phyloP scores from a whole-genome alignment of 805 yeast species.

The Candida nonsorbophila region DNA sequence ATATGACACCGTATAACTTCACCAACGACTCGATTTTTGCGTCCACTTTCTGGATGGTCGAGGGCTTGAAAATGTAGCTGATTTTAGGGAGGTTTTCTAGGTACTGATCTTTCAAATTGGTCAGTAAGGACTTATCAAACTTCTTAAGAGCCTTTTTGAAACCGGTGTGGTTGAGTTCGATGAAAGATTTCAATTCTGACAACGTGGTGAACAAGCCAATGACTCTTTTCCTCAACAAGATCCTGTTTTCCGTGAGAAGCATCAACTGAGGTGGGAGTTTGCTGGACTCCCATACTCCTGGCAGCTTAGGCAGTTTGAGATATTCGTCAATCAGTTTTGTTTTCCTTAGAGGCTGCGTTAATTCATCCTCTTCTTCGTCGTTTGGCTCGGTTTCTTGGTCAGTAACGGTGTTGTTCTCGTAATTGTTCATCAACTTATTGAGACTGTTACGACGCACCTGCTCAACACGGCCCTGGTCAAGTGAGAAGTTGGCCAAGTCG shows the following conservation, averaged over 20 bases:
- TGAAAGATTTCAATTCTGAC: constrained; percentile 45
- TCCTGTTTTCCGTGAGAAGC: constrained; percentile 45
- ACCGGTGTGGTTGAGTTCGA: constrained; percentile 49
- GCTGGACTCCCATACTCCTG: constrained; percentile 24
- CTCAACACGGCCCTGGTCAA: background rate
- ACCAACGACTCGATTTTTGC: constrained; percentile 26
- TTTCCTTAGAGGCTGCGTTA: constrained; percentile 1
- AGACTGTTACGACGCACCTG: too few species aligned
- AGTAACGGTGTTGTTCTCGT: constrained; percentile 8
- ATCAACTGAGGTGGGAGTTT: constrained; percentile 27
- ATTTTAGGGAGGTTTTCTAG: constrained; percentile 40
- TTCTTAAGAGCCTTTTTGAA: constrained; percentile 50
- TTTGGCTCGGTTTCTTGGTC: constrained; percentile 34
- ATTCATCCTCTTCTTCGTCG: constrained; percentile 21
- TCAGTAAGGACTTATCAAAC: constrained; percentile 47
- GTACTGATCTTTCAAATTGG: constrained; percentile 37
- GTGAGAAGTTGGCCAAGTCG: constrained; percentile 2
- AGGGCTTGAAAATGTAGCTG: constrained; percentile 33
- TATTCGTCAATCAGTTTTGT: constrained; percentile 24
- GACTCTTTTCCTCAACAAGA: constrained; percentile 41
- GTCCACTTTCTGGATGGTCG: constrained; percentile 25
- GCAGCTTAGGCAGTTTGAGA: constrained; percentile 31
- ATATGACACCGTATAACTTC: constrained; percentile 32
- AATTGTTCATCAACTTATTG: constrained; percentile 1
- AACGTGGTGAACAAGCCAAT: constrained; percentile 40